phyloP scores from a whole-genome alignment of 306 rosid genomes.

The Gleditsia sinensis region DNA sequence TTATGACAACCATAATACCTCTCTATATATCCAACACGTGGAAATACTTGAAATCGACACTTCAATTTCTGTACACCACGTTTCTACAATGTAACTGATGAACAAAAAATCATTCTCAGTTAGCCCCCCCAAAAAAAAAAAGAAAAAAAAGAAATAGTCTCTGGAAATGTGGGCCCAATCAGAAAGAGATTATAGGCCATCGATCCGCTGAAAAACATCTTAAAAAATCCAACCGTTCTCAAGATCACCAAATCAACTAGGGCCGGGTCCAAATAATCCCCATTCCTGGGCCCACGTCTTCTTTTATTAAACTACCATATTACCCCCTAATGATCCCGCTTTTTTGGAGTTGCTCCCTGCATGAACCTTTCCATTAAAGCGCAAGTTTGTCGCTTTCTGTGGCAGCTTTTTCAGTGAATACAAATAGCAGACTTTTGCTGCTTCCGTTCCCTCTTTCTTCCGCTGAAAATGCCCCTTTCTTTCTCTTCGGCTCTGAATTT shows the following conservation, averaged over 20 bases:
- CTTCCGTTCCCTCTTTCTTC: not conserved
- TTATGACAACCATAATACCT: too few species aligned
- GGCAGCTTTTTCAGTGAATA: not conserved
- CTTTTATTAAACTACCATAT: not conserved
- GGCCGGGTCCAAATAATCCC: not conserved
- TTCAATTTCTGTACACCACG: too few species aligned
- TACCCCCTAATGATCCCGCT: not conserved
- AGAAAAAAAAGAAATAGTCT: too few species aligned
- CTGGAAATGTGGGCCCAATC: not conserved
- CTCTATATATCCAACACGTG: too few species aligned
- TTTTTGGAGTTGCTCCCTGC: not conserved
- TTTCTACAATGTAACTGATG: too few species aligned
- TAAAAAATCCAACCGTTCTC: not conserved
- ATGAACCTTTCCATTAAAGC: not conserved
- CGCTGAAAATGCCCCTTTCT: not conserved
- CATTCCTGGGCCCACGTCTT: not conserved
- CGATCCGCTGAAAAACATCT: not conserved
- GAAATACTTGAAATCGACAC: too few species aligned
- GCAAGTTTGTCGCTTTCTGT: slow-evolving; percentile 27
- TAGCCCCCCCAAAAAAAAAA: too few species aligned
- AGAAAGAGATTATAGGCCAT: not conserved
- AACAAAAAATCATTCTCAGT: too few species aligned
- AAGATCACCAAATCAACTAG: too few species aligned
- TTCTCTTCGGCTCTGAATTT: slow-evolving; percentile 35
- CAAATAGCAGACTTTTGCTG: not conserved